These are phyloP conservation scores for Cryptosporidium xiaoi DNA, from an alignment of 169 alveolate genomes.

Conservation along the genomic window DNA sequence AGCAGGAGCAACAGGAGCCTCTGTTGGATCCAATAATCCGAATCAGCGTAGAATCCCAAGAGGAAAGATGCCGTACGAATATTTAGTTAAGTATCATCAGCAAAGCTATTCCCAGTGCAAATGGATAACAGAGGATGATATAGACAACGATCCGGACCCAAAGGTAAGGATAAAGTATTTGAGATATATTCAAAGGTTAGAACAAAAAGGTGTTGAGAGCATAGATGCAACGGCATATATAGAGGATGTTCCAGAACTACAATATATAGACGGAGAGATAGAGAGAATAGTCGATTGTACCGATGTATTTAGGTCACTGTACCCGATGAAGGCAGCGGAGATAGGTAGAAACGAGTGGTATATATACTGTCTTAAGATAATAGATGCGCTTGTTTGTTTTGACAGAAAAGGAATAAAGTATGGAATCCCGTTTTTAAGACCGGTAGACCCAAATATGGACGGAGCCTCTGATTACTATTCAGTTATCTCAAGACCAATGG, in stretches of 20 bases:
- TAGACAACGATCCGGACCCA: constrained; percentile 70
- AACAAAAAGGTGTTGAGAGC: constrained; percentile 56
- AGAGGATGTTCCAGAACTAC: constrained; percentile 72
- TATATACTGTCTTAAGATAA: constrained; percentile 71
- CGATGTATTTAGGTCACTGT: constrained; percentile 73
- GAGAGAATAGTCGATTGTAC: constrained; percentile 76
- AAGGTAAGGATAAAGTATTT: constrained; percentile 62
- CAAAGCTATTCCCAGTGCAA: constrained; percentile 70
- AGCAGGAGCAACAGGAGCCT: too few relatives aligned
- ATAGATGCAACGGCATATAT: constrained; percentile 67
- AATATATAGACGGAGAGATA: constrained; percentile 73
- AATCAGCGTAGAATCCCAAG: constrained; percentile 61
- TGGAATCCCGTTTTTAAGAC: constrained; percentile 75
- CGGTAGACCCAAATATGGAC: constrained; percentile 75
- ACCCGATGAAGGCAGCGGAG: constrained; percentile 76
- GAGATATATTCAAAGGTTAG: constrained; percentile 57
- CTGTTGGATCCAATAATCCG: too few relatives aligned
- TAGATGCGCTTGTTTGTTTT: constrained; percentile 75
- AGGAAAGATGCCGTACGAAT: constrained; percentile 71
- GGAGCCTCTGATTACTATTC: constrained; percentile 75
- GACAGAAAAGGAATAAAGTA: constrained; percentile 75
- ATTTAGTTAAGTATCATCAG: constrained; percentile 64
- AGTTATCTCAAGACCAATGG: constrained; percentile 75
- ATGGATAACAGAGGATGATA: constrained; percentile 73
- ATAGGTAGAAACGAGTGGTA: constrained; percentile 76